phyloP scores from a whole-genome alignment of 352 stramenopile genomes.

The Pythium periplocum region DNA sequence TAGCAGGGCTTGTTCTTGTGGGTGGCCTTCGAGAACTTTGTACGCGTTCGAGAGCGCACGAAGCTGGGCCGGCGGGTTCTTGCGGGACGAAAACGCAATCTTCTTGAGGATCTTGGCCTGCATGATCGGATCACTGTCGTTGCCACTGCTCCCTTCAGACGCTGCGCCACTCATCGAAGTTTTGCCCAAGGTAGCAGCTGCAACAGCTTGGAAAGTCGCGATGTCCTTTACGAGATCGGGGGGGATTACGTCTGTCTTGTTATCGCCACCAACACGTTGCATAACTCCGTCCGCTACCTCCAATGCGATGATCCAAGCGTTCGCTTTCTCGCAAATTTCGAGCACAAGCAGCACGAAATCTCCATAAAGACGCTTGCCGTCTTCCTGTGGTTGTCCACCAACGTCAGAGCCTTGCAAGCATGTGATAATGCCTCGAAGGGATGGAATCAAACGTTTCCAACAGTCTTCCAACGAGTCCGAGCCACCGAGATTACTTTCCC shows the following conservation, averaged over 20 bases:
- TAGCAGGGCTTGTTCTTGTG: constrained; percentile 58
- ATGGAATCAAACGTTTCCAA: constrained; percentile 6
- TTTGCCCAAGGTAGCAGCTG: constrained; percentile 52
- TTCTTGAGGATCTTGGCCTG: constrained; percentile 61
- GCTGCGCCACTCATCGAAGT: constrained; percentile 5
- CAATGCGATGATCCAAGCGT: constrained; percentile 36
- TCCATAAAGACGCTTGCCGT: constrained; percentile 26
- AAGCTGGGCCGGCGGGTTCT: constrained; percentile 49
- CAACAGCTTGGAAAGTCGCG: constrained; percentile 41
- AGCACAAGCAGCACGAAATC: constrained; percentile 57
- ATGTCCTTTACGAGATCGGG: constrained; percentile 40
- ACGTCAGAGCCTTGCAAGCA: background rate
- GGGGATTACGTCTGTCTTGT: constrained; percentile 7
- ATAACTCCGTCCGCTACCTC: constrained; percentile 18
- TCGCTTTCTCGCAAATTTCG: constrained; percentile 37
- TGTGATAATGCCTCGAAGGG: constrained; percentile 8
- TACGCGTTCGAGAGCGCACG: constrained; percentile 52
- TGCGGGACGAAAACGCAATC: constrained; percentile 59
- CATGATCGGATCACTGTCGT: constrained; percentile 37
- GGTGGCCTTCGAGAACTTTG: constrained; percentile 42
- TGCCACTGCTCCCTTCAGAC: constrained; percentile 20
- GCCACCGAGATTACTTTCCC: constrained; percentile 4
- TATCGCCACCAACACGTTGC: background rate
- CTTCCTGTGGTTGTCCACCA: background rate
- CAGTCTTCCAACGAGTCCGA: constrained; percentile 1